Evolutionary conservation across 495 filamentous ascomycete genomes (phyloP).

Genomic region (Aspergillus kassunensis): DNA sequence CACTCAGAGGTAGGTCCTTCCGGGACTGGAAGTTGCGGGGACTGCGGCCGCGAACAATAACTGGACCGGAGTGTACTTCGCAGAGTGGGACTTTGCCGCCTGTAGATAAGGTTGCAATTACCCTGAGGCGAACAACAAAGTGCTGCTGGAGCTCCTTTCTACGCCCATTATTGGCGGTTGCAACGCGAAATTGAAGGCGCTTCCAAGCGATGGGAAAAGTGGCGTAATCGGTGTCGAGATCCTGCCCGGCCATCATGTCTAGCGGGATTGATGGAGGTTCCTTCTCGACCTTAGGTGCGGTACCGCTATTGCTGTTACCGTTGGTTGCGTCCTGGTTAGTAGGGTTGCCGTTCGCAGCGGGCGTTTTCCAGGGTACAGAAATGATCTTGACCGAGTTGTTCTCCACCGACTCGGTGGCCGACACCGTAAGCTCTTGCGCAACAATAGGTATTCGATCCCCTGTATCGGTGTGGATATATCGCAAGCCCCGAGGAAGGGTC

Average conservation of each 20-base stretch:
- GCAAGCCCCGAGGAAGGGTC: constrained; percentile 66
- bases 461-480: constrained; percentile 72
- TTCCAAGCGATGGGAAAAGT: constrained; percentile 89
- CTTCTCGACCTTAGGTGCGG: constrained; percentile 58
- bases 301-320: constrained; percentile 35
- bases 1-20: constrained; percentile 70
- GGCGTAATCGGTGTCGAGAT: constrained; percentile 70
- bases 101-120: constrained; percentile 66
- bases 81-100: constrained; percentile 64
- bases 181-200: constrained; percentile 85
- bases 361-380: constrained; percentile 88
- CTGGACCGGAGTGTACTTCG: constrained; percentile 68
- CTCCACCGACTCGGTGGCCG: constrained; percentile 86
- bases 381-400: constrained; percentile 87
- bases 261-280: constrained; percentile 66
- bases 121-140: constrained; percentile 71
- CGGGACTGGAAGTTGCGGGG: constrained; percentile 75
- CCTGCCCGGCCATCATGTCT: constrained; percentile 70
- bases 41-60: constrained; percentile 74
- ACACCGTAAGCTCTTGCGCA: constrained; percentile 73
- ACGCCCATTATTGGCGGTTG: constrained; percentile 79
- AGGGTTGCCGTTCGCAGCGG: constrained; percentile 59
- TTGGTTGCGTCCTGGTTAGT: constrained; percentile 35
- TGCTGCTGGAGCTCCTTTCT: constrained; percentile 79
- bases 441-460: constrained; percentile 70